These are phyloP conservation scores for Fusarium euwallaceae DNA, from an alignment of 2,329 filamentous ascomycete genomes.

Conservation along the genomic window DNA sequence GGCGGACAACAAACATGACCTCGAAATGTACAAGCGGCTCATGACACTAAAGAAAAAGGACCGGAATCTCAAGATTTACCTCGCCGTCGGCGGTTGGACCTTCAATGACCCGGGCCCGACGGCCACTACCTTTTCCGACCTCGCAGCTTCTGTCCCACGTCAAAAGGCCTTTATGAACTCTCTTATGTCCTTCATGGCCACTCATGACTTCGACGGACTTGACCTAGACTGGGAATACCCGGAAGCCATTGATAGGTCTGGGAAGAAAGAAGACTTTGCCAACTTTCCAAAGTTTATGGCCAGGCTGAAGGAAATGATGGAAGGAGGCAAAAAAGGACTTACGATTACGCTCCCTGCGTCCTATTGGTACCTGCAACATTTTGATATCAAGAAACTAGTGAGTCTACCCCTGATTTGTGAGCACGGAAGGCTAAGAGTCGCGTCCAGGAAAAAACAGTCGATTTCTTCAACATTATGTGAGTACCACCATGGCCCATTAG, in stretches of 20 bases:
- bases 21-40: conserved; percentile 2
- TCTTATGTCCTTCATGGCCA: conserved; percentile 27
- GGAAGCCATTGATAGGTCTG: conserved; percentile 41
- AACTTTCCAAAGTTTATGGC: conserved; percentile 50
- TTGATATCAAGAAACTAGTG: conserved; percentile 42
- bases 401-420: background rate
- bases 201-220: conserved; percentile 42
- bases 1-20: background rate
- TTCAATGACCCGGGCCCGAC: conserved; percentile 54
- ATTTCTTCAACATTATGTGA: conserved; percentile 1
- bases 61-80: conserved; percentile 50
- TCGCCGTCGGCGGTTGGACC: conserved; percentile 58
- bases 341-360: conserved; percentile 31
- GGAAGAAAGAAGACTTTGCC: conserved; percentile 47
- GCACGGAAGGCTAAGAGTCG: too few species aligned
- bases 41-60: conserved; percentile 47
- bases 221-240: conserved; percentile 49
- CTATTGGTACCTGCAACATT: conserved; percentile 49
- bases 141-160: background rate
- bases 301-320: conserved; percentile 41
- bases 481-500: too few species aligned
- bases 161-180: conserved; percentile 9
- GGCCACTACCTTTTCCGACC: conserved; percentile 42
- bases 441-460: background rate
- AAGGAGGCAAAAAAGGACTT: background rate